Percentiles rank a stretch among this genome's conserved stretches.
Evolutionary conservation across 164 flowering plant genomes (phyloP).

Genomic region (Kalanchoe fedtschenkoi): DNA sequence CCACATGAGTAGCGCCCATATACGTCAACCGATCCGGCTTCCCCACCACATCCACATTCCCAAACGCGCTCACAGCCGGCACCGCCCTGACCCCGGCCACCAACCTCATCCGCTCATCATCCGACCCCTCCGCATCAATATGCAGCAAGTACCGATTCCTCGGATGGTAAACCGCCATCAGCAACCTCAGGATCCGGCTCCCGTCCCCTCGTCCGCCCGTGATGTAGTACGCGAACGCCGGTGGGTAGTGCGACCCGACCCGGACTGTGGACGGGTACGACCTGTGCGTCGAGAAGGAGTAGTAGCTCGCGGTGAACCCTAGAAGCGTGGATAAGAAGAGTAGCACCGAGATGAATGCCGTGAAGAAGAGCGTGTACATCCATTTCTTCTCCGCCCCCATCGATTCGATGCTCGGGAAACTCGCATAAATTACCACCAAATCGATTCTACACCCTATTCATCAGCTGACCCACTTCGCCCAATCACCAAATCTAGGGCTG

Average conservation of each 20-base stretch:
- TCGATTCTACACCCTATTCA: not conserved
- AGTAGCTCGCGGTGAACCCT: not conserved
- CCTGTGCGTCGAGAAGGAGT: not conserved
- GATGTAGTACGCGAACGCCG: constrained; percentile 23
- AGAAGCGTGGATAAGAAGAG: not conserved
- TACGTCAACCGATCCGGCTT: constrained; percentile 14
- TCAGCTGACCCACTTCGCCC: not conserved
- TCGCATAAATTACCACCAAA: no score
- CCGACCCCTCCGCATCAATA: constrained; percentile 15
- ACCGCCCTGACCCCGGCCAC: constrained; percentile 10
- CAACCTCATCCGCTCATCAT: constrained; percentile 14
- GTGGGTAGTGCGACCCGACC: constrained; percentile 9
- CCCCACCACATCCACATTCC: constrained; percentile 21
- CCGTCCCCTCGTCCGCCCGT: constrained; percentile 20
- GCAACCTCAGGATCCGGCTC: constrained; percentile 14
- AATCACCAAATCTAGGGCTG: not conserved
- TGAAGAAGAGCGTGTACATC: not conserved
- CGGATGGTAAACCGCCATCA: constrained; percentile 23
- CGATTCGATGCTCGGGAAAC: no score
- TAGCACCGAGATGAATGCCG: not conserved
- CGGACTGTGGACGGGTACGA: not conserved
- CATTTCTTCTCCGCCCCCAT: constrained; percentile 3
- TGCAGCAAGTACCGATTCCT: constrained; percentile 24
- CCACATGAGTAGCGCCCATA: constrained; percentile 18
- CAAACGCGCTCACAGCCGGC: constrained; percentile 9